Evolutionary conservation across 768 basidiomycete species (phyloP), one percentile per base, ranked within the genome.

Genomic region (Hygrophorus russula): DNA sequence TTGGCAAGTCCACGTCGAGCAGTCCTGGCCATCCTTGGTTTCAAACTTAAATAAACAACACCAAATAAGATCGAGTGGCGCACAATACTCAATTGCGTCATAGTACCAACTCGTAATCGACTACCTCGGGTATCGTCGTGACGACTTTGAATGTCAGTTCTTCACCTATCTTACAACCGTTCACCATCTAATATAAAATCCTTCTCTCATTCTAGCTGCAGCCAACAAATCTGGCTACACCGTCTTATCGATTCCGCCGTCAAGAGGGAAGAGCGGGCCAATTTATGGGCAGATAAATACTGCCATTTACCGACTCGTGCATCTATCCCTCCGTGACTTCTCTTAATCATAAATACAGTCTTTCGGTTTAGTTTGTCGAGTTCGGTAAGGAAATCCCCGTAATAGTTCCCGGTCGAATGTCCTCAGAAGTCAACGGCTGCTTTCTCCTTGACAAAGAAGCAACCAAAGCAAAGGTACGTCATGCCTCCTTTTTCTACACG

Each of bases 391-490:
- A 84, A 69, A 97, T 99, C 58, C 76, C 98, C 41, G 68, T 70
- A 49, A 91, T 99, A 67, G 90, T 99, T 56, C 96, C 96, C 44
- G 96, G 96, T 47, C 87, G 96, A 62, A 94, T 99, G 49, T 99
- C 96, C 35, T 98, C 96, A 50, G 96, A 99, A 65, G 93, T 99
- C 53, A 96, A 99, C 62, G 96, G 96, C 39, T 83, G 88, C 53
- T 80, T 98, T 45, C 98, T 94, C 49, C 97, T 96, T 64, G 87
- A 97, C 69, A 97, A 88, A 66, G 80, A 82, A 63, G 87, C 59
- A 15, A 96, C 91, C 52, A 93, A 91, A 66, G 76, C 76, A 49
- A 94, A 93, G 80, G 83, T 75, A 36, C 17, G 60, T 28, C 14
- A 18, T 29, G 15, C 2, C 31, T 13, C 31, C 39, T n/a, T 46